phyloP scores from a whole-genome alignment of 345 rosid species.

The Passiflora organensis region DNA sequence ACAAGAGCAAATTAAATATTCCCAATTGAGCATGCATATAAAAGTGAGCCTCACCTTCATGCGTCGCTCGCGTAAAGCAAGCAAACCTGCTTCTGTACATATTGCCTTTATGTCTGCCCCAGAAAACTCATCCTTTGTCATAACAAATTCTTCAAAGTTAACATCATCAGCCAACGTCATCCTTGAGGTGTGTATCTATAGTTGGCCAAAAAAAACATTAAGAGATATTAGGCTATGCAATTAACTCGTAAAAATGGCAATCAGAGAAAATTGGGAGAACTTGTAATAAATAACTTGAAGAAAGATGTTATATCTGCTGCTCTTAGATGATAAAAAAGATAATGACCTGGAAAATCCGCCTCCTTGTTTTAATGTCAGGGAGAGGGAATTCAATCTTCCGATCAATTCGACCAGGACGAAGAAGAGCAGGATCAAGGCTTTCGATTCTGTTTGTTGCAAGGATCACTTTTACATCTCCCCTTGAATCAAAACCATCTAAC shows the following conservation, averaged over 20 bases:
- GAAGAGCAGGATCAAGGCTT: conserved; percentile 17
- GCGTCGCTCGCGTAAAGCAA: conserved; percentile 32
- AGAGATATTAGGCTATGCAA: too few relatives aligned
- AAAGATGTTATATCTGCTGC: neutral
- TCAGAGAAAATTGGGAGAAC: neutral
- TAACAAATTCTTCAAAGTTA: conserved; percentile 32
- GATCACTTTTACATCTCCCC: conserved; percentile 91
- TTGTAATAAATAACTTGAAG: neutral
- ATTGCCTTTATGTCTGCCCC: conserved; percentile 34
- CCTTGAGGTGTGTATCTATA: conserved; percentile 32
- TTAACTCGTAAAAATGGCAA: neutral
- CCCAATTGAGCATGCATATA: too few relatives aligned
- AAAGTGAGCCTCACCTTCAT: conserved; percentile 23
- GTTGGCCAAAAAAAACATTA: neutral
- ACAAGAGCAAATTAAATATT: too few relatives aligned
- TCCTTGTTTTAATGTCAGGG: conserved; percentile 30
- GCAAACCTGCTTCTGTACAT: conserved; percentile 32
- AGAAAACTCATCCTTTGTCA: conserved; percentile 34
- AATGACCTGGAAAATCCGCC: conserved; percentile 25
- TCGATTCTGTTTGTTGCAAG: conserved; percentile 51
- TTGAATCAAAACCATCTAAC: conserved; percentile 85
- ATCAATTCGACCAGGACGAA: conserved; percentile 16
- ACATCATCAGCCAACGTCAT: conserved; percentile 35
- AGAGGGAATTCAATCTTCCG: conserved; percentile 20
- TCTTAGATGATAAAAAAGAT: neutral